Percentiles rank a stretch among this genome's conserved stretches.
phyloP scores from a whole-genome alignment of 2,329 filamentous ascomycete species.

The Colletotrichum orbiculare region DNA sequence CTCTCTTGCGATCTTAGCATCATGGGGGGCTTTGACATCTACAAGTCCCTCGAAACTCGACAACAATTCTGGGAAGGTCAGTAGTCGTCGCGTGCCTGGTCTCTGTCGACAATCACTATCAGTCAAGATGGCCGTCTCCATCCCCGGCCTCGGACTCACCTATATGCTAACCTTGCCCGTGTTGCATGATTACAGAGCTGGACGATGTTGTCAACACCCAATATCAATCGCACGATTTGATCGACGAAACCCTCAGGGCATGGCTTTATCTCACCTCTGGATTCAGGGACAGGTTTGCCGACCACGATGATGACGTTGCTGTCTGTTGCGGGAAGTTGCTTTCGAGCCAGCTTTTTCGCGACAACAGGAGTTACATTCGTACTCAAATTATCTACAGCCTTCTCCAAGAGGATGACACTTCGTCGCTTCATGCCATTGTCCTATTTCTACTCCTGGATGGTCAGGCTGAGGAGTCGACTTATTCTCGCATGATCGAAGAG shows the following conservation, averaged over 20 bases:
- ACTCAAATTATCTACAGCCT: constrained; percentile 93
- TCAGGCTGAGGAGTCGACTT: constrained; percentile 78
- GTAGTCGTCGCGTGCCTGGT: constrained; percentile 37
- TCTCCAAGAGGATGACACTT: constrained; percentile 86
- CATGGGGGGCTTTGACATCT: constrained; percentile 74
- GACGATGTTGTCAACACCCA: constrained; percentile 56
- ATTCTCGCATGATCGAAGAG: constrained; percentile 88
- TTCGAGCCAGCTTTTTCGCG: constrained; percentile 77
- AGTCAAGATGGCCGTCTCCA: neutral
- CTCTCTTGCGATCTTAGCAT: constrained; percentile 40
- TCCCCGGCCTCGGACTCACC: neutral
- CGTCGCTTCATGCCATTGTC: constrained; percentile 83
- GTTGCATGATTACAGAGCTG: constrained; percentile 53
- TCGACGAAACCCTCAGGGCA: constrained; percentile 87
- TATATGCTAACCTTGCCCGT: constrained; percentile 13
- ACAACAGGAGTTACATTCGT: constrained; percentile 87
- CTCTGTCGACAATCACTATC: neutral
- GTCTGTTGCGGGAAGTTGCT: constrained; percentile 84
- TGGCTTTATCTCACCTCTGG: constrained; percentile 84
- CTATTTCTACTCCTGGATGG: constrained; percentile 91
- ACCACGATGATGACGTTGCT: constrained; percentile 82
- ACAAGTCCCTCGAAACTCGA: constrained; percentile 78
- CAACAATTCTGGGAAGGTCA: constrained; percentile 90
- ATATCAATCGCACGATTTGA: constrained; percentile 65
- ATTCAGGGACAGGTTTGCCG: constrained; percentile 80